Conservation (phyloP, 1,284 basidiomycete species). For the Puccinia polysora region DNA sequence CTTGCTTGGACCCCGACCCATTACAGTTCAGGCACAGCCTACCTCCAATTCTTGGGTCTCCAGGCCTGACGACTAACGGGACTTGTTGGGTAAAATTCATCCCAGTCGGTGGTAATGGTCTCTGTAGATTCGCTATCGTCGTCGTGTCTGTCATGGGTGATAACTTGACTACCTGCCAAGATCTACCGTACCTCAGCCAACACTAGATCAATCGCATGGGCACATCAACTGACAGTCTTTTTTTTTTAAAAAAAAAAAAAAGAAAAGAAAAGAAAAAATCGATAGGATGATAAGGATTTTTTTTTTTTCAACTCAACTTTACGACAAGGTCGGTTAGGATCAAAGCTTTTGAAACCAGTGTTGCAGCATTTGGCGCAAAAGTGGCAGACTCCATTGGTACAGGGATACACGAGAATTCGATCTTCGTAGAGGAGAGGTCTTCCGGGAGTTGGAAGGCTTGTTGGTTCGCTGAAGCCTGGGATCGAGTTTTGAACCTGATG, state of each 20-base stretch:
- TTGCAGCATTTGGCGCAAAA: slow-evolving; percentile 45
- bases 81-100: background rate
- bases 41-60: slow-evolving; percentile 37
- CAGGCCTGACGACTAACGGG: slow-evolving; percentile 25
- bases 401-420: slow-evolving; percentile 44
- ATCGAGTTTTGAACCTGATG: too few species aligned
- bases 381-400: background rate
- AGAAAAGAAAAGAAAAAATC: background rate
- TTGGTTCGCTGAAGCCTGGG: slow-evolving; percentile 39
- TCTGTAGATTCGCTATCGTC: slow-evolving; percentile 7
- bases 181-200: slow-evolving; percentile 45
- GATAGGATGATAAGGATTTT: background rate
- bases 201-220: slow-evolving; percentile 23
- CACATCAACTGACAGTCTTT: background rate
- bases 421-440: slow-evolving; percentile 43
- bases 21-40: slow-evolving; percentile 33
- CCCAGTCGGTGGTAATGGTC: slow-evolving; percentile 23
- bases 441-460: slow-evolving; percentile 42
- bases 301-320: slow-evolving; percentile 17
- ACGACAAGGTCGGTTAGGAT: slow-evolving; percentile 45
- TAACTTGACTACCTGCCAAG: slow-evolving; percentile 20
- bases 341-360: slow-evolving; percentile 45
- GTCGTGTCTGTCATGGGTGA: background rate
- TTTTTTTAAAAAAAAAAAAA: background rate
- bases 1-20: slow-evolving; percentile 16